Evolutionary conservation across 225 moss, liverwort and hornwort species (phyloP), one percentile per base, ranked within the genome.

Genomic region (Asterella californica): DNA sequence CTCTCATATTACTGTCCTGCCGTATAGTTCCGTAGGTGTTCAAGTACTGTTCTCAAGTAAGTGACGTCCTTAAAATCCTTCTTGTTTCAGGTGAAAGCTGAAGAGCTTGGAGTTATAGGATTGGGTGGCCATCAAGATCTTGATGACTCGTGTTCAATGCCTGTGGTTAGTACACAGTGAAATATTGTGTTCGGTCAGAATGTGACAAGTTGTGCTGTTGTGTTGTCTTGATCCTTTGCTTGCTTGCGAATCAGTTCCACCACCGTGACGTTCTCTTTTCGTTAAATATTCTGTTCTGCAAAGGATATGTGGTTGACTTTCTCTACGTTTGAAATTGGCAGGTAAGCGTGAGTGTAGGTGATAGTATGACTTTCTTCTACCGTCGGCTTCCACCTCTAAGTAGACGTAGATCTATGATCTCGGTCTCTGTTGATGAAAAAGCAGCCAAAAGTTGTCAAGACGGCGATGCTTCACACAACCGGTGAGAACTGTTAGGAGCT

Each of bases 81-180:
- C 50, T 22, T 9, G 61, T 0, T 85, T 67, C 90, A 95, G 94
- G 91, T 83, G 27, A 92, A 90, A 68, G 90, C 90, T 84, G 87
- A 86, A 30, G 92, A 93, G 80, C 92, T 96, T 79, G 93, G 93
- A 80, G 91, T 96, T 48, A 88, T 93, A 81, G 95, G 95, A 67
- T 85, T 93, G 73, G 92, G 93, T 81, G 95, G 93, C 48, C 95
- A 96, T 83, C 93, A 96, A 81, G 95, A 96, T 89, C 90, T 93
- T 77, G 91, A 93, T 79, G 92, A 91, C 65, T 90, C 84, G 36
- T 85, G 79, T 74, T 84, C 83, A 70, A 96, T 96, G 95, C 95
- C 93, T 83, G 95, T 96, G 93, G 95, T 92, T 83, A 73, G 90
- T 69, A 78, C 11, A 19, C 22, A 11, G 65, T 32, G 0, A 14